Evolutionary conservation across 257 asterid genomes (phyloP).

Genomic region (Galeopsis tetrahit): DNA sequence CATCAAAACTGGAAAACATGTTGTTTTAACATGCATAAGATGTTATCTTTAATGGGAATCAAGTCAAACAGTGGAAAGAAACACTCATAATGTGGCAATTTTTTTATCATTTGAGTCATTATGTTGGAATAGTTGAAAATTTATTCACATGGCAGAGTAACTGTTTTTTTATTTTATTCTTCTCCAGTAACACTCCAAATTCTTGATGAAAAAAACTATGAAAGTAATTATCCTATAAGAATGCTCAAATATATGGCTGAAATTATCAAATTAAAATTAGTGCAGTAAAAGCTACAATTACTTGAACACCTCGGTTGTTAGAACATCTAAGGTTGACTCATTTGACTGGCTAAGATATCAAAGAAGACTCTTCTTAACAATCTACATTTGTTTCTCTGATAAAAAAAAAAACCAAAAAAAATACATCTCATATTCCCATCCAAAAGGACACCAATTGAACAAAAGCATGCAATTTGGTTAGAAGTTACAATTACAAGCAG

Average conservation of each 20-base stretch:
- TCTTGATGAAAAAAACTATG: neutral
- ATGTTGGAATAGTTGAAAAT: neutral
- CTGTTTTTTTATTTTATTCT: neutral
- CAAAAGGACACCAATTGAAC: slow-evolving; percentile 9
- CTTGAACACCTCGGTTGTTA: neutral
- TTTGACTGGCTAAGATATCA: neutral
- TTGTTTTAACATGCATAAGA: neutral
- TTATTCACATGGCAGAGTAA: neutral
- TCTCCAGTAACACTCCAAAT: neutral
- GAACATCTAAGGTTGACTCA: neutral
- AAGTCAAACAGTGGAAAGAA: neutral
- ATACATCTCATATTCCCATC: neutral
- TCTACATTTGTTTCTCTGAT: neutral
- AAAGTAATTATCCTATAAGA: neutral
- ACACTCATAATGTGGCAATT: neutral
- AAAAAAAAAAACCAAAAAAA: neutral
- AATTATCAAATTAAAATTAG: neutral
- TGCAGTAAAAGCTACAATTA: neutral
- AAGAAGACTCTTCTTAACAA: slow-evolving; percentile 10
- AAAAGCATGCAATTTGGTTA: slow-evolving; percentile 8
- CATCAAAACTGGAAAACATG: slow-evolving; percentile 3
- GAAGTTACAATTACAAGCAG: neutral
- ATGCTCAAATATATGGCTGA: slow-evolving; percentile 19
- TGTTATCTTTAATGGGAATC: neutral
- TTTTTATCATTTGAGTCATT: neutral